Evolutionary conservation across 352 stramenopile species (phyloP), one percentile per base, ranked within the genome.

Genomic region (Pythium chondricola): DNA sequence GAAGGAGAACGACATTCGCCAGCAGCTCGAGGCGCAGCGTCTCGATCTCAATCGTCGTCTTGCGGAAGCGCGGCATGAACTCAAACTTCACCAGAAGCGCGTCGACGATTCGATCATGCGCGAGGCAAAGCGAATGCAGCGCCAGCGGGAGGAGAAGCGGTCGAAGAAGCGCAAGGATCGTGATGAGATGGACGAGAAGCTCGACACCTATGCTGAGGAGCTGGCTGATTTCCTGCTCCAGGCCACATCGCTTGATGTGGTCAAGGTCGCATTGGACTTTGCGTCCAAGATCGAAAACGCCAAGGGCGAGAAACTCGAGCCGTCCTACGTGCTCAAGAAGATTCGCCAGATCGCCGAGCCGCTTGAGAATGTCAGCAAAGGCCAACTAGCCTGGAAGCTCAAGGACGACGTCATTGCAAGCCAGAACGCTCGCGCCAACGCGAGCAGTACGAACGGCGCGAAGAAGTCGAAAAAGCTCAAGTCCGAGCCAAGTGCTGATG

Each of bases 71-170:
- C 77, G 80, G 6, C 66, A 83, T 2, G 74, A 93, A 48, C 59
- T 93, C 14, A 85, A 86, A 31, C 67, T 83, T 36, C 74, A 90
- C 38, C 82, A 93, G 41, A 42, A 70, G 38, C 74, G 74, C n/a
- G 79, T 93, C 6, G 80, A 93, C 45, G 79, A 91, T 9, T 56
- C 88, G 24, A 93, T 93, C 52, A 90, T 93, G 82, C 90, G 88
- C 31, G 83, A 94, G 40, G 83, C 83, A 9, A 90, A 90, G 53
- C 74, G 75, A 5, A 92, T 94, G 80, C 80, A 94, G 40, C 76
- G 63, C 5, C 77, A 88, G 32, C 78, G 81, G 6, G 79, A 91
- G 62, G 72, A 72, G 20, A 91, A 90, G 57, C 77, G 83, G 16
- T 57, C 67, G 11, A 92, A 89, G 46, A 92, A 92, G 52, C 77